These are phyloP conservation scores for Plasmopara muralis DNA, from an alignment of 352 stramenopile genomes.

Conservation along the genomic window DNA sequence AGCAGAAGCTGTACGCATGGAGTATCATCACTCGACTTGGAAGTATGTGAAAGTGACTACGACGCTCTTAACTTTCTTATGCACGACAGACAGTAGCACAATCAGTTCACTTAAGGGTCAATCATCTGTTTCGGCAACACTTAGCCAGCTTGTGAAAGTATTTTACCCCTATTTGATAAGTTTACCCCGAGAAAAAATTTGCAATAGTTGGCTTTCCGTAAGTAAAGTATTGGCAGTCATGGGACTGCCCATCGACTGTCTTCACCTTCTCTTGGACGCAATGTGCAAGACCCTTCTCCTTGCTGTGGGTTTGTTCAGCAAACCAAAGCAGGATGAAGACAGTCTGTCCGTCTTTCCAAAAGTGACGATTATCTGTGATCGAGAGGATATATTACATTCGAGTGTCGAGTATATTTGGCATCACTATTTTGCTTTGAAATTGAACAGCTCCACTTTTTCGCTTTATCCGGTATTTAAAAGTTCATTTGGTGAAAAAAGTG, in stretches of 20 bases:
- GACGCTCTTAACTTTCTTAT: constrained; percentile 16
- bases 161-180: constrained; percentile 72
- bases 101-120: neutral
- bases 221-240: constrained; percentile 21
- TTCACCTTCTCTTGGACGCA: constrained; percentile 35
- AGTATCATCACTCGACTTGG: constrained; percentile 26
- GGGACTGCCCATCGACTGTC: constrained; percentile 11
- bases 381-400: constrained; percentile 31
- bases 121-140: constrained; percentile 13
- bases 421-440: constrained; percentile 18
- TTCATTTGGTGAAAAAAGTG: constrained; percentile 61
- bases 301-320: constrained; percentile 12
- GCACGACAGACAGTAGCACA: neutral
- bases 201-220: constrained; percentile 31
- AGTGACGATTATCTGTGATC: constrained; percentile 42
- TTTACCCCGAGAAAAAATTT: constrained; percentile 37
- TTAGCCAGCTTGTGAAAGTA: constrained; percentile 43
- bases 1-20: constrained; percentile 20
- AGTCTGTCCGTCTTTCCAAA: constrained; percentile 28
- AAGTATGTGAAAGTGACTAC: constrained; percentile 24
- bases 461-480: constrained; percentile 63
- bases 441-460: constrained; percentile 16
- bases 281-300: constrained; percentile 54
- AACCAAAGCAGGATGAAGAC: constrained; percentile 16
- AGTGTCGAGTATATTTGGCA: constrained; percentile 30